These are phyloP conservation scores for Colletotrichum coccodes DNA, from an alignment of 2,329 filamentous ascomycete species.

Conservation along the genomic window DNA sequence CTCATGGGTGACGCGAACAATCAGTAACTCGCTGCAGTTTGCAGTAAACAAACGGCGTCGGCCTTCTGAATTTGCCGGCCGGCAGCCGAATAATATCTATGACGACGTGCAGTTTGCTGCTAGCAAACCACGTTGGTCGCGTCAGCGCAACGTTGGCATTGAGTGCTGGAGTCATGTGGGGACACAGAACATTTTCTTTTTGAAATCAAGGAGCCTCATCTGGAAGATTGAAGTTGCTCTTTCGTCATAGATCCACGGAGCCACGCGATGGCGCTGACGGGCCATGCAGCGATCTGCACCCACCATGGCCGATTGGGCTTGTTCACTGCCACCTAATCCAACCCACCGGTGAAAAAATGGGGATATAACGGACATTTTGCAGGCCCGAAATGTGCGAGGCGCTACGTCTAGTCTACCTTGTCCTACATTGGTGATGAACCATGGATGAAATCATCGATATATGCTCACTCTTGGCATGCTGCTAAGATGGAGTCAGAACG, in stretches of 20 bases:
- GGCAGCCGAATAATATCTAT: conserved; percentile 14
- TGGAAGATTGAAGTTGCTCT: conserved; percentile 3
- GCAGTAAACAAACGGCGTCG: neutral
- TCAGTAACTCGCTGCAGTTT: neutral
- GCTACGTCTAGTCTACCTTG: neutral
- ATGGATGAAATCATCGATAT: conserved; percentile 13
- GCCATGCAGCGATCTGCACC: neutral
- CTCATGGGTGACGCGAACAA: conserved; percentile 1
- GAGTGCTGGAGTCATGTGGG: conserved; percentile 7
- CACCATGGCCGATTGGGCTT: conserved; percentile 13
- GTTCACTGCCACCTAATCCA: neutral
- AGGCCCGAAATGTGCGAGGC: conserved; percentile 25
- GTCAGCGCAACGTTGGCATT: conserved; percentile 16
- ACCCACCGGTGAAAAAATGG: neutral
- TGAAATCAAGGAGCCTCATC: conserved; percentile 7
- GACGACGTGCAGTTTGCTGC: conserved; percentile 13
- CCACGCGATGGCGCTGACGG: conserved; percentile 7
- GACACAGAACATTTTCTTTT: neutral
- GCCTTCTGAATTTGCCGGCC: neutral
- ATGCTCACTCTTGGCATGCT: conserved; percentile 9
- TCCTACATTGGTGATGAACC: neutral
- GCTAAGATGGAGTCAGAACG: neutral
- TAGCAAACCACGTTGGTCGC: conserved; percentile 10
- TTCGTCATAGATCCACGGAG: conserved; percentile 31
- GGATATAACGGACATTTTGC: conserved; percentile 18